Evolutionary conservation across 768 basidiomycete genomes (phyloP).

Genomic region (Pulveroboletus sp.): DNA sequence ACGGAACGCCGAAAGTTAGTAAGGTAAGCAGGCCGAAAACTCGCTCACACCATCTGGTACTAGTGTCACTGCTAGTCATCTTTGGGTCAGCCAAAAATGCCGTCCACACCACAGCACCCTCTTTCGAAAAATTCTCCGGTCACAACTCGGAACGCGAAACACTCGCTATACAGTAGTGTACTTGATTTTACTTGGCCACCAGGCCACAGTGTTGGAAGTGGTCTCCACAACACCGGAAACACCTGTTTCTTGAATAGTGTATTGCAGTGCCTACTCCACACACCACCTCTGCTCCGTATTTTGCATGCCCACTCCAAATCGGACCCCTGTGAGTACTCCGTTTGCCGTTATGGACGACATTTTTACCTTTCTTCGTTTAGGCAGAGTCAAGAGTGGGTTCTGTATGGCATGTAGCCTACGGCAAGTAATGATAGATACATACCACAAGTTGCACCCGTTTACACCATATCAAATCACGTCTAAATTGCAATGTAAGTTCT

Average conservation of each 20-base stretch:
- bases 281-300: conserved; percentile 75
- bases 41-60: background rate
- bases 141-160: conserved; percentile 26
- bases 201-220: conserved; percentile 46
- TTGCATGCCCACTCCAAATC: conserved; percentile 46
- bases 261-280: conserved; percentile 89
- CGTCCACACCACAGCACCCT: conserved; percentile 24
- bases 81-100: conserved; percentile 22
- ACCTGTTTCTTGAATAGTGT: conserved; percentile 97
- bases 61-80: conserved; percentile 6
- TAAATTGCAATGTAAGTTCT: conserved; percentile 62
- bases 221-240: conserved; percentile 84
- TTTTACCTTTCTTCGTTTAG: conserved; percentile 25
- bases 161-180: conserved; percentile 46
- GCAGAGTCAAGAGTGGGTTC: conserved; percentile 46
- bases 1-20: conserved; percentile 53
- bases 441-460: conserved; percentile 47
- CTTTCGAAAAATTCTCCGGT: conserved; percentile 28
- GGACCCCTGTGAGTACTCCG: conserved; percentile 53
- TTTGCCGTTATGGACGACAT: background rate
- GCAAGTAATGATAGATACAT: conserved; percentile 50
- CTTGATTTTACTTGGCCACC: conserved; percentile 66
- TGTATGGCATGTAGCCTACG: conserved; percentile 80
- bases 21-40: conserved; percentile 40
- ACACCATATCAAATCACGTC: conserved; percentile 61